A percentile compares a stretch with the other conserved stretches of the same genome.
phyloP scores from a whole-genome alignment of 257 asterid species.

The Plantago ovata region DNA sequence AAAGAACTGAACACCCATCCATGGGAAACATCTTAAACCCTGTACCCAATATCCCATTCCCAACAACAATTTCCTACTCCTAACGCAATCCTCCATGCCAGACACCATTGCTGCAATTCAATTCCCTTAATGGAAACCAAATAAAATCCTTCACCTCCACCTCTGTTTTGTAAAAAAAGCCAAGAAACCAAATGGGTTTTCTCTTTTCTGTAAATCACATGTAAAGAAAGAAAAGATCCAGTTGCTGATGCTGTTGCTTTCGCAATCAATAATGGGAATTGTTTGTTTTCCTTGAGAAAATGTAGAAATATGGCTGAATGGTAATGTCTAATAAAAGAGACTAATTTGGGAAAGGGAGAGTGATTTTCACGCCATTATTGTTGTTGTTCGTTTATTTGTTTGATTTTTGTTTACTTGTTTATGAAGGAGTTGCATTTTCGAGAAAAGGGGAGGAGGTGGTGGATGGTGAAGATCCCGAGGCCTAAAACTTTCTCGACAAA shows the following conservation, averaged over 20 bases:
- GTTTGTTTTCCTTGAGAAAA: neutral
- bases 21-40: constrained; percentile 92
- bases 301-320: no score
- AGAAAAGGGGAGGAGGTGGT: no score
- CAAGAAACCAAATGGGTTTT: neutral
- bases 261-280: neutral
- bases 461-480: no score
- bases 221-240: no score
- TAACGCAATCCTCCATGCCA: constrained; percentile 26
- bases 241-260: no score
- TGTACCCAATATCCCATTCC: constrained; percentile 88
- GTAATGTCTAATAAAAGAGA: no score
- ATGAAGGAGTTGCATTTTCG: no score
- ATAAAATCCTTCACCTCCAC: neutral
- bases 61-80: constrained; percentile 59
- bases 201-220: neutral
- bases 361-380: no score
- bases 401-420: no score
- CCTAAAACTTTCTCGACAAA: no score
- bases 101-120: constrained; percentile 28
- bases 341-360: no score
- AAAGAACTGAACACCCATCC: constrained; percentile 92
- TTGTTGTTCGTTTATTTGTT: no score
- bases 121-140: neutral
- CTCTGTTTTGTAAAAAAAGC: neutral